Evolutionary conservation across 257 asterid genomes (phyloP), one percentile per base, ranked within the genome.

Genomic region (Leptodermis oblonga): DNA sequence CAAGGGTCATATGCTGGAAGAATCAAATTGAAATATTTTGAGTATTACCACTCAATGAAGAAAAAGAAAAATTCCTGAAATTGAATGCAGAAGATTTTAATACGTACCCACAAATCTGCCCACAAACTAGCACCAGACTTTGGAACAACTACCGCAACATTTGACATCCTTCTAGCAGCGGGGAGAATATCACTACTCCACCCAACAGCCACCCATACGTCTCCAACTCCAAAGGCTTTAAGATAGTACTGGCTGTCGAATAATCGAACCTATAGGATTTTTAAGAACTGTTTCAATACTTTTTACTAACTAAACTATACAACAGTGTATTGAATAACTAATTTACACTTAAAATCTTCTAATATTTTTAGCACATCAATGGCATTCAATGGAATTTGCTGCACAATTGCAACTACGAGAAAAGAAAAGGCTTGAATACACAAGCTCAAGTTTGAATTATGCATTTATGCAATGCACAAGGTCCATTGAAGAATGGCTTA

Each of bases 121-220:
- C 97, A 93, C 65, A 93, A 74, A 81, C 97, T 91, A 75, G 99
- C 82, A 51, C 99, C 99, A 34, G 97, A 90, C 62, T 82, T 87
- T 55, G 99, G 99, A 79, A 87, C 96, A 68, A 89, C 70, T 64
- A 93, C 97, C 28, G 92, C 83, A 79, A 89, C 75, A 74, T 93
- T 89, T 51, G 97, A 88, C 92, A 89, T 84, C 46, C 94, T 85
- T 81, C 86, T 93, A 70, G 88, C 95, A 55, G 86, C 88, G 42
- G 99, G 96, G 82, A 93, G 74, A 70, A 93, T 89, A 77, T 93
- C 97, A 42, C 84, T 78, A 76, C 97, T 90, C 99, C 99, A 93
- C 76, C 97, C 97, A 79, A 93, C 95, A 67, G 95, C 96, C 68
- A 93, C 92, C 96, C 97, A 93, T 25, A 87, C 96, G 72, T 93